These are phyloP conservation scores for Tuber aestivum DNA, from an alignment of 495 filamentous ascomycete genomes.

Conservation along the genomic window DNA sequence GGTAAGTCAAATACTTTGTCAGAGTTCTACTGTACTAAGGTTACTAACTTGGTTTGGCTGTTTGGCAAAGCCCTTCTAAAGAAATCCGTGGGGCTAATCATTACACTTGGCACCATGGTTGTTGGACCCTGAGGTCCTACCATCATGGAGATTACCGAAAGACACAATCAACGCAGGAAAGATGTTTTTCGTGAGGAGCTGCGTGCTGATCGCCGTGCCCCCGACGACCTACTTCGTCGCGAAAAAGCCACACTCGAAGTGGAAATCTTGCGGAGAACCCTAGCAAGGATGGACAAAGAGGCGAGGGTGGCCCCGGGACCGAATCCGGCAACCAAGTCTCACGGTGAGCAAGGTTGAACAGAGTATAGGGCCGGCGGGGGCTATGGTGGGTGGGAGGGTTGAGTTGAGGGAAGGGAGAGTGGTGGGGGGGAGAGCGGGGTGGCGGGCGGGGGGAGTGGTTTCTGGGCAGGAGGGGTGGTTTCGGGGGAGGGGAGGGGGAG, in stretches of 20 bases:
- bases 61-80: not conserved
- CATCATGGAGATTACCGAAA: too few relatives aligned
- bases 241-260: too few relatives aligned
- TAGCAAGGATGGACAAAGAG: too few relatives aligned
- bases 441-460: too few relatives aligned
- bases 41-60: not conserved
- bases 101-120: not conserved
- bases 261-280: too few relatives aligned
- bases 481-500: not conserved
- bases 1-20: not conserved
- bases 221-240: too few relatives aligned
- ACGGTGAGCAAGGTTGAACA: not conserved
- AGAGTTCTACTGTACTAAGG: not conserved
- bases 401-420: too few relatives aligned
- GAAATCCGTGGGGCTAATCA: not conserved
- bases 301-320: not conserved
- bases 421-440: not conserved
- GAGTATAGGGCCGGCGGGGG: not conserved
- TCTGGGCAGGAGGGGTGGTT: too few relatives aligned
- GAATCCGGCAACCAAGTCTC: not conserved
- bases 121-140: too few relatives aligned
- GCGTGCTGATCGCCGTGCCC: too few relatives aligned
- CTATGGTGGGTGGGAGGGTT: fast-evolving
- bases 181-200: too few relatives aligned
- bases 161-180: fast-evolving